Conservation (phyloP, 1,284 basidiomycete genomes). For the Megacollybia platyphylla region DNA sequence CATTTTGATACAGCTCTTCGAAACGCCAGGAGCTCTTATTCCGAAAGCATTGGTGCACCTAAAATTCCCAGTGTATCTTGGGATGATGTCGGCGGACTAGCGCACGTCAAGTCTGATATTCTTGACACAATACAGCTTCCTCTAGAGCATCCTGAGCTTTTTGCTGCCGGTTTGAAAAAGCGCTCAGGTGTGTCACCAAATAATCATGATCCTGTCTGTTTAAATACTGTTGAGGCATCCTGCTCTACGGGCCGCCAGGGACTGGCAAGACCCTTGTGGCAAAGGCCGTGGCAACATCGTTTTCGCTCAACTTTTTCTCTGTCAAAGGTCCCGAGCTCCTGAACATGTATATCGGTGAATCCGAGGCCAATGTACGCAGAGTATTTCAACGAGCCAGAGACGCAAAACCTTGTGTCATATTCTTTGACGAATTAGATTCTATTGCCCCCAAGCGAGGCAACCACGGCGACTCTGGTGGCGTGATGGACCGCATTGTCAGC, state of each 20-base stretch:
- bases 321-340: constrained; percentile 94
- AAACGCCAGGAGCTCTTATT: constrained; percentile 73
- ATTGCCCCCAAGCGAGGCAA: constrained; percentile 94
- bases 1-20: constrained; percentile 71
- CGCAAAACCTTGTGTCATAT: constrained; percentile 86
- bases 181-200: constrained; percentile 61
- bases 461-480: constrained; percentile 90
- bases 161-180: constrained; percentile 89
- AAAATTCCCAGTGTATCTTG: constrained; percentile 95
- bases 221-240: constrained; percentile 42
- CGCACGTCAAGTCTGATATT: constrained; percentile 84
- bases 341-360: constrained; percentile 98
- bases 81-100: constrained; percentile 96
- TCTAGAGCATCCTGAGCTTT: constrained; percentile 88
- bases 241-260: constrained; percentile 89
- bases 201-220: background rate
- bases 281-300: constrained; percentile 89
- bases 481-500: constrained; percentile 96
- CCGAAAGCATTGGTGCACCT: constrained; percentile 90
- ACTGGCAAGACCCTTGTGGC: constrained; percentile 94
- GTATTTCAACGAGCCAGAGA: constrained; percentile 89
- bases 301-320: constrained; percentile 88
- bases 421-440: constrained; percentile 97
- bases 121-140: constrained; percentile 96
- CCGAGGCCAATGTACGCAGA: constrained; percentile 88